Percentiles rank a stretch among this genome's conserved stretches.
Evolutionary conservation across 2,329 filamentous ascomycete genomes (phyloP).

Genomic region (Didymella arachidicola): DNA sequence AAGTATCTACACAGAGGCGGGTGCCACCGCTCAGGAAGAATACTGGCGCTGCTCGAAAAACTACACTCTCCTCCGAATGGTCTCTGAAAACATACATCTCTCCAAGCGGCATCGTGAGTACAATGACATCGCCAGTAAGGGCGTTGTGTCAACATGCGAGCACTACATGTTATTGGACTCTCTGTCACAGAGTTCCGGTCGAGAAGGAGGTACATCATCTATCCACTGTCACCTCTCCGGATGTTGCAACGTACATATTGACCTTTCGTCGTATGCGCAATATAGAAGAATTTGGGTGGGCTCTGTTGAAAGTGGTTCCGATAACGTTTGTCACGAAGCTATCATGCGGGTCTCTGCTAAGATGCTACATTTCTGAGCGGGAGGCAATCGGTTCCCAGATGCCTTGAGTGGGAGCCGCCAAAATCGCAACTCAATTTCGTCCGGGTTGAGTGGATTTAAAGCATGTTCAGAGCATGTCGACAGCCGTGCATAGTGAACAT

Average conservation of each 20-base stretch:
- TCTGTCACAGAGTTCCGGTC: too few species aligned
- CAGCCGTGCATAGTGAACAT: background rate
- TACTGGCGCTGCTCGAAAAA: too few species aligned
- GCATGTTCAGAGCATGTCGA: background rate
- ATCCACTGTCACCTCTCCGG: background rate
- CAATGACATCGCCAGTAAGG: too few species aligned
- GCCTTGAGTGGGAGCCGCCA: background rate
- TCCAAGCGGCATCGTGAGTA: too few species aligned
- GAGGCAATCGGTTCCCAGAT: background rate
- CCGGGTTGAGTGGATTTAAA: background rate
- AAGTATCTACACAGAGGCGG: too few species aligned
- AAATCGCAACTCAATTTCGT: background rate
- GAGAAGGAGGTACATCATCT: background rate
- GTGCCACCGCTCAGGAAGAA: too few species aligned
- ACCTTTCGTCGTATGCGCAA: background rate
- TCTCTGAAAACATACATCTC: too few species aligned
- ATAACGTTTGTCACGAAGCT: background rate
- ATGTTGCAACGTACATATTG: background rate
- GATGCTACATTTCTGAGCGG: background rate
- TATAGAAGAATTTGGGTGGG: background rate
- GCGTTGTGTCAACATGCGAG: too few species aligned
- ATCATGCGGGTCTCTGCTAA: background rate
- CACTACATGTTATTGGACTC: too few species aligned
- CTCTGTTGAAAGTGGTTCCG: background rate
- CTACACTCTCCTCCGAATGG: too few species aligned